phyloP scores from a whole-genome alignment of 2,329 filamentous ascomycete species.

The Pseudofabraea citricarpa region DNA sequence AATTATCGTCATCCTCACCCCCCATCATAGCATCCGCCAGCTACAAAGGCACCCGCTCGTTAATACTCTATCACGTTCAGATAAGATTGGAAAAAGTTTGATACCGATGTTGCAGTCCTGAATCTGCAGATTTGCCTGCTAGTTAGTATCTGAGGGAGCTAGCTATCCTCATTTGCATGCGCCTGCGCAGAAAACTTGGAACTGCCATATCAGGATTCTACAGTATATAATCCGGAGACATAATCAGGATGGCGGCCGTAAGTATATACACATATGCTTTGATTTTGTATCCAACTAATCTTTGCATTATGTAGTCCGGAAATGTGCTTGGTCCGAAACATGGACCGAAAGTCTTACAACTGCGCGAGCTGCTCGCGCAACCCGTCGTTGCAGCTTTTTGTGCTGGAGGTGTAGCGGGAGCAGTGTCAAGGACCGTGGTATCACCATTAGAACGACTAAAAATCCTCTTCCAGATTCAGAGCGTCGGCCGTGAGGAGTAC shows the following conservation, averaged over 20 bases:
- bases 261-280: conserved; percentile 10
- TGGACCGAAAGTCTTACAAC: conserved; percentile 24
- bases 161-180: conserved; percentile 12
- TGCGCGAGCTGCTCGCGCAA: conserved; percentile 59
- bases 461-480: conserved; percentile 97
- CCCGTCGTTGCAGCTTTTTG: conserved; percentile 89
- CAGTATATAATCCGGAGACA: conserved; percentile 8
- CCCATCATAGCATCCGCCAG: not conserved
- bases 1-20: conserved; percentile 1
- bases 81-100: too few species aligned
- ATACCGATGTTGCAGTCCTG: too few species aligned
- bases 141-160: conserved; percentile 10
- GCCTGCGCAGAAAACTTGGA: conserved; percentile 10
- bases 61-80: too few species aligned
- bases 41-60: too few species aligned
- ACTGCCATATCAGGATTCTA: conserved; percentile 15
- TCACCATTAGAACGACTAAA: conserved; percentile 94
- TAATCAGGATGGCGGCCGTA: conserved; percentile 24
- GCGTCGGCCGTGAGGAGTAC: conserved; percentile 84
- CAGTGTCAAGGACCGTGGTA: conserved; percentile 95
- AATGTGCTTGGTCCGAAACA: conserved; percentile 25
- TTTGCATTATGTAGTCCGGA: conserved; percentile 13
- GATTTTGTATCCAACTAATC: too few species aligned
- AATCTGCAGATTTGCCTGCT: conserved; percentile 10
- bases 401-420: conserved; percentile 88